Evolutionary conservation across 352 stramenopile species (phyloP).

Genomic region (Phytophthora podocarpi): DNA sequence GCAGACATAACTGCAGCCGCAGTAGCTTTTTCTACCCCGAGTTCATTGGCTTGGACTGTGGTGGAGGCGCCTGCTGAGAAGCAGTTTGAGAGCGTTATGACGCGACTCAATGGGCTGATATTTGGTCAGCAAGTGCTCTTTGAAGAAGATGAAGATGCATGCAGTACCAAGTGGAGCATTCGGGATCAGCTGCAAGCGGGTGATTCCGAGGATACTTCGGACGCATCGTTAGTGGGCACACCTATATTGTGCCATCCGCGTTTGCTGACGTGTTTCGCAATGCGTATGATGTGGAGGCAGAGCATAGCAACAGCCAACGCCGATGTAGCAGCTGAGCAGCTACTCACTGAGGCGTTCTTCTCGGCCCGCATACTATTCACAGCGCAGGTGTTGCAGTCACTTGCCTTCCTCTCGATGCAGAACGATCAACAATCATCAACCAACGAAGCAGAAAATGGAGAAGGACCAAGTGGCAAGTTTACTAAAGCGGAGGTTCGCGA

Average conservation of each 20-base stretch:
- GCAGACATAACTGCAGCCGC: conserved; percentile 48
- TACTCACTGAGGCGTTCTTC: conserved; percentile 65
- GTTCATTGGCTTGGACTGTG: conserved; percentile 48
- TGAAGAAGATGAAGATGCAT: conserved; percentile 55
- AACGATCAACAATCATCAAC: conserved; percentile 1
- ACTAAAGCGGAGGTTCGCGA: conserved; percentile 32
- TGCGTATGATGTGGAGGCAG: conserved; percentile 52
- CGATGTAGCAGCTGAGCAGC: conserved; percentile 40
- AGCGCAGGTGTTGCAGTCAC: conserved; percentile 60
- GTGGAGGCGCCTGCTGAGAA: conserved; percentile 44
- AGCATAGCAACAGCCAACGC: conserved; percentile 34
- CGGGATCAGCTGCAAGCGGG: conserved; percentile 6
- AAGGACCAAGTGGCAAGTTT: not conserved
- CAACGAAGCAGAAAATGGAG: not conserved
- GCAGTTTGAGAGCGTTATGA: conserved; percentile 54
- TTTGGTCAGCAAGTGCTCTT: conserved; percentile 80
- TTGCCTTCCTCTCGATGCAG: conserved; percentile 46
- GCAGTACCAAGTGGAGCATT: conserved; percentile 14
- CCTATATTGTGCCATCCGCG: conserved; percentile 59
- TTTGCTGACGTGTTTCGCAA: conserved; percentile 59
- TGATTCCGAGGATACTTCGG: conserved; percentile 25
- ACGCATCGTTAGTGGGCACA: conserved; percentile 32
- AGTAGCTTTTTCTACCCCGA: conserved; percentile 46
- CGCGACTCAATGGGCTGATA: conserved; percentile 59
- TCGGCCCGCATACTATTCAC: conserved; percentile 59